Conservation (phyloP, 1,284 basidiomycete species). For the Papiliotrema nemorosa region DNA sequence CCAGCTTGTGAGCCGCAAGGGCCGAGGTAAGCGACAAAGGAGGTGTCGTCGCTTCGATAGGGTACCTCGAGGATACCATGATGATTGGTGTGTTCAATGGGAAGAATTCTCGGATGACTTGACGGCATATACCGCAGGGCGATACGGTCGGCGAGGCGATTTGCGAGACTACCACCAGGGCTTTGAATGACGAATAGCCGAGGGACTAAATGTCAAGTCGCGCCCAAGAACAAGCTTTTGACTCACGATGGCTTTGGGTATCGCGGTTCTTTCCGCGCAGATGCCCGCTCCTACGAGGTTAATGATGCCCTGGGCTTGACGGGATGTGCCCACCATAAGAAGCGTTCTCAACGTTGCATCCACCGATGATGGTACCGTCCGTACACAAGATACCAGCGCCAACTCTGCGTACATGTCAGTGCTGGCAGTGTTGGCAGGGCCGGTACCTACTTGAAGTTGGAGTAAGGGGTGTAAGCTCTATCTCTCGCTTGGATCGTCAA, state of each 20-base stretch:
- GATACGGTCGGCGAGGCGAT: conserved; percentile 59
- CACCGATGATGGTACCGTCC: conserved; percentile 69
- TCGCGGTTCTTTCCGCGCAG: conserved; percentile 83
- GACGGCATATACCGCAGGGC: conserved; percentile 88
- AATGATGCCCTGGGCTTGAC: not conserved
- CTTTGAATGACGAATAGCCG: conserved; percentile 63
- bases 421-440: not conserved
- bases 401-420: conserved; percentile 51
- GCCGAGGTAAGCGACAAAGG: conserved; percentile 14
- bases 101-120: conserved; percentile 87
- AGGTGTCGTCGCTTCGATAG: conserved; percentile 37
- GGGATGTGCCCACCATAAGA: conserved; percentile 64
- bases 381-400: conserved; percentile 73
- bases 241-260: conserved; percentile 78
- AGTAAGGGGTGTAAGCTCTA: conserved; percentile 67
- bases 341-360: conserved; percentile 86
- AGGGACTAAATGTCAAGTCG: conserved; percentile 74
- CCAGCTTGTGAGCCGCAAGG: not conserved
- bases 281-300: conserved; percentile 54
- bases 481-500: conserved; percentile 53
- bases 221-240: not conserved
- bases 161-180: conserved; percentile 63
- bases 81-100: conserved; percentile 66
- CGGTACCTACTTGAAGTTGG: conserved; percentile 63
- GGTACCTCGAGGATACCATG: conserved; percentile 69